A percentile compares a stretch with the other conserved stretches of the same genome.
Conservation (phyloP, 495 filamentous ascomycete genomes). For the Podospora anserina region DNA sequence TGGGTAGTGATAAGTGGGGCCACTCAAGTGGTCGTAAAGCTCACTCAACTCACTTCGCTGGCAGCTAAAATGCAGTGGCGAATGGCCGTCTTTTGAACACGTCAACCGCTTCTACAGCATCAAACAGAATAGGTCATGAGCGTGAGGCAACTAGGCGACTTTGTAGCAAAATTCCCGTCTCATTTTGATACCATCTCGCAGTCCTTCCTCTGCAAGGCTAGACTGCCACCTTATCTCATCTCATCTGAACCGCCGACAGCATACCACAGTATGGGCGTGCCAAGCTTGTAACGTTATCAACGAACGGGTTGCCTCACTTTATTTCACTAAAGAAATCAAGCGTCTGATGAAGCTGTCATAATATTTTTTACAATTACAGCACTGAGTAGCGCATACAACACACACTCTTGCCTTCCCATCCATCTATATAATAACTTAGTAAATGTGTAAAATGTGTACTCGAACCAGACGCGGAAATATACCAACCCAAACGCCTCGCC, state of each 20-base stretch:
- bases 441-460: background rate
- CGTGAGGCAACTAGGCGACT: background rate
- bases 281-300: background rate
- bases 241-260: background rate
- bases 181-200: background rate
- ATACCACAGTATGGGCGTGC: background rate
- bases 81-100: background rate
- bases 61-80: background rate
- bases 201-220: background rate
- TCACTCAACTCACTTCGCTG: too few species aligned
- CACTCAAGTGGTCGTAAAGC: background rate
- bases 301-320: background rate
- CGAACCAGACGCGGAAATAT: background rate
- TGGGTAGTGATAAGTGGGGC: background rate
- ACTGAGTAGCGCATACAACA: background rate
- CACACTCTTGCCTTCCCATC: background rate
- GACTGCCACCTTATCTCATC: background rate
- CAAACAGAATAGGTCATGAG: background rate
- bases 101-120: background rate
- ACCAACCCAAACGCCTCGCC: background rate
- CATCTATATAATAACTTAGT: background rate
- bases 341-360: background rate
- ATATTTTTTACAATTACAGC: background rate
- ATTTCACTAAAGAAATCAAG: background rate
- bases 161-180: background rate